phyloP scores from a whole-genome alignment of 192 early-diverging fungal genomes.

The Coemansia interrupta region DNA sequence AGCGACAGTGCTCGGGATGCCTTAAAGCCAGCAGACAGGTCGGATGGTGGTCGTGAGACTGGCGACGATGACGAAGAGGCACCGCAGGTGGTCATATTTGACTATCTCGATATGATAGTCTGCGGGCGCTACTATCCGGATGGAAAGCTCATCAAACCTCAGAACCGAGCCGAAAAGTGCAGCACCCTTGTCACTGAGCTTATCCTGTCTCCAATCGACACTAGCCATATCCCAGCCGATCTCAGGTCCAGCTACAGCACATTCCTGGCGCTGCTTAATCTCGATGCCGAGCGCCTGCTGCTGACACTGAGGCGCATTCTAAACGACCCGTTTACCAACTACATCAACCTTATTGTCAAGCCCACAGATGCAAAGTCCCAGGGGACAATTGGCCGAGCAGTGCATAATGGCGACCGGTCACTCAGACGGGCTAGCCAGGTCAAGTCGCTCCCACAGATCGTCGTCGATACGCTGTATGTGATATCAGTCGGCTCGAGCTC shows the following conservation, averaged over 20 bases:
- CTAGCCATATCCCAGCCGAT: neutral
- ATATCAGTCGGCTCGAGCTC: constrained; percentile 11
- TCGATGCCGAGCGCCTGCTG: constrained; percentile 32
- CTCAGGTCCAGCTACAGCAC: constrained; percentile 15
- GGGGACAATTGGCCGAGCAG: neutral
- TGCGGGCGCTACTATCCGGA: constrained; percentile 44
- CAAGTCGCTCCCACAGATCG: constrained; percentile 42
- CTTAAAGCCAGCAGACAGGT: no score
- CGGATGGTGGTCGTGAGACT: neutral
- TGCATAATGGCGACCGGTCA: constrained; percentile 24
- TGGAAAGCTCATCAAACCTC: constrained; percentile 30
- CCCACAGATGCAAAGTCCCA: constrained; percentile 4
- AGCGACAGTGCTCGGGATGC: neutral
- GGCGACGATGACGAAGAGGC: constrained; percentile 18
- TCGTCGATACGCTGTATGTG: constrained; percentile 35
- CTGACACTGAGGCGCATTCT: constrained; percentile 29
- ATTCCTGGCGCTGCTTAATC: constrained; percentile 23
- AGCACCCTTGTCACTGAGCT: constrained; percentile 32
- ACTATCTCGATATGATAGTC: constrained; percentile 45
- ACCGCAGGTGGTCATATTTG: constrained; percentile 35
- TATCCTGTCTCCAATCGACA: constrained; percentile 28
- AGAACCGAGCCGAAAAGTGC: constrained; percentile 33
- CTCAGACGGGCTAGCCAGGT: constrained; percentile 49
- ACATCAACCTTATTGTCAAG: constrained; percentile 44
- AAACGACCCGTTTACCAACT: constrained; percentile 34